phyloP scores from a whole-genome alignment of 2,329 filamentous ascomycete species.

The Microdochium bolleyi region DNA sequence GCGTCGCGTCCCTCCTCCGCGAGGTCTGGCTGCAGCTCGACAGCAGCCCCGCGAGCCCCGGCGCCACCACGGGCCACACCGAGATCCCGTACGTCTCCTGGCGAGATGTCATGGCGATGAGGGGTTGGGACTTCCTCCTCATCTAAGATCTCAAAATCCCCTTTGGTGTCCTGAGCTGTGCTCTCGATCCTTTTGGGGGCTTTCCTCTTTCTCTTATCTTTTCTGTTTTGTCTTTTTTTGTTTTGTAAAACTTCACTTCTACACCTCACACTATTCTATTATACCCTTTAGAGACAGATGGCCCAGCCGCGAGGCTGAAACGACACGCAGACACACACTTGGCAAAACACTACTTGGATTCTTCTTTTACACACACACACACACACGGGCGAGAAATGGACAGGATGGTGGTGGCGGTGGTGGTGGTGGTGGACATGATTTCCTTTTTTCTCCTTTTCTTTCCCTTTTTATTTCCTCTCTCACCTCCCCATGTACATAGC shows the following conservation, averaged over 20 bases:
- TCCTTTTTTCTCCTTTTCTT: neutral
- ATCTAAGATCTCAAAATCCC: slow-evolving; percentile 52
- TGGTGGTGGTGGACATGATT: neutral
- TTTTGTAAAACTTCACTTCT: neutral
- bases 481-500: neutral
- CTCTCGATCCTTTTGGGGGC: neutral
- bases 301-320: neutral
- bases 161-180: neutral
- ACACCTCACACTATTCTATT: neutral
- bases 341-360: neutral
- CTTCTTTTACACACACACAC: neutral
- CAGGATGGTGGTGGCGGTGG: neutral
- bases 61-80: slow-evolving; percentile 25
- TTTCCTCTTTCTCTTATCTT: too few species aligned
- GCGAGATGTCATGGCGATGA: slow-evolving; percentile 87
- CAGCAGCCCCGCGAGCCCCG: slow-evolving; percentile 29
- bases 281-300: neutral
- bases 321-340: neutral
- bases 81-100: slow-evolving; percentile 72
- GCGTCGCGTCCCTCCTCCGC: slow-evolving; percentile 67
- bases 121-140: slow-evolving; percentile 87
- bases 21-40: slow-evolving; percentile 82
- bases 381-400: neutral
- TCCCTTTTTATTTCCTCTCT: neutral
- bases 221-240: neutral